Percentiles rank a stretch among this genome's conserved stretches.
These are phyloP conservation scores for Penicillium coffeae DNA, from an alignment of 495 filamentous ascomycete species.

Conservation along the genomic window DNA sequence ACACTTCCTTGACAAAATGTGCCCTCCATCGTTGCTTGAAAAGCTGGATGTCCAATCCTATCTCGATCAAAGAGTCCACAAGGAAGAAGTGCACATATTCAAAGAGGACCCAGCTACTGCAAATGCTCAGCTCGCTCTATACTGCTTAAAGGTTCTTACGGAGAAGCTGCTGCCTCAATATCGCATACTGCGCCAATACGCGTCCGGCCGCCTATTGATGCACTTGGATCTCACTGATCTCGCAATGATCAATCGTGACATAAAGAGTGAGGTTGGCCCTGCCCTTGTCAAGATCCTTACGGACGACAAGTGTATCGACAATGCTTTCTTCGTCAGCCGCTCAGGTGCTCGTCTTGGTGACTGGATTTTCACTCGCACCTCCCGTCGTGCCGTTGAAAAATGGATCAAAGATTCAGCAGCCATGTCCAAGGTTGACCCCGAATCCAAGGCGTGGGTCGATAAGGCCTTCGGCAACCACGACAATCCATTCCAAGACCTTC, in stretches of 20 bases:
- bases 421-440: not conserved
- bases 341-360: not conserved
- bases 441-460: not conserved
- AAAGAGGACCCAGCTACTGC: slow-evolving; percentile 8
- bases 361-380: not conserved
- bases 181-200: slow-evolving; percentile 3
- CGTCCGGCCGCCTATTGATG: not conserved
- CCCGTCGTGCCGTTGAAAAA: not conserved
- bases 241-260: slow-evolving; percentile 1
- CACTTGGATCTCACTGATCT: slow-evolving; percentile 4
- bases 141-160: slow-evolving; percentile 2
- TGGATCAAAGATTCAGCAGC: slow-evolving; percentile 2
- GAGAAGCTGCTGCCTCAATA: not conserved
- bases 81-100: slow-evolving; percentile 4
- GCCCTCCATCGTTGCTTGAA: slow-evolving; percentile 1
- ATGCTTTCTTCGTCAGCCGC: slow-evolving; percentile 5
- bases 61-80: slow-evolving; percentile 1
- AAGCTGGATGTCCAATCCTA: slow-evolving; percentile 8
- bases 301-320: slow-evolving; percentile 4
- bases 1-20: slow-evolving; percentile 9
- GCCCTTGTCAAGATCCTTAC: slow-evolving; percentile 3
- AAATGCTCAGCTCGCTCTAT: slow-evolving; percentile 2
- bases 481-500: not conserved
- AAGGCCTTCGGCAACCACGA: not conserved
- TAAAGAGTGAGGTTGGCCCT: slow-evolving; percentile 4